A percentile compares a stretch with the other conserved stretches of the same genome.
These are phyloP conservation scores for Gelatoporia subvermispora DNA, from an alignment of 768 basidiomycete species.

Conservation along the genomic window DNA sequence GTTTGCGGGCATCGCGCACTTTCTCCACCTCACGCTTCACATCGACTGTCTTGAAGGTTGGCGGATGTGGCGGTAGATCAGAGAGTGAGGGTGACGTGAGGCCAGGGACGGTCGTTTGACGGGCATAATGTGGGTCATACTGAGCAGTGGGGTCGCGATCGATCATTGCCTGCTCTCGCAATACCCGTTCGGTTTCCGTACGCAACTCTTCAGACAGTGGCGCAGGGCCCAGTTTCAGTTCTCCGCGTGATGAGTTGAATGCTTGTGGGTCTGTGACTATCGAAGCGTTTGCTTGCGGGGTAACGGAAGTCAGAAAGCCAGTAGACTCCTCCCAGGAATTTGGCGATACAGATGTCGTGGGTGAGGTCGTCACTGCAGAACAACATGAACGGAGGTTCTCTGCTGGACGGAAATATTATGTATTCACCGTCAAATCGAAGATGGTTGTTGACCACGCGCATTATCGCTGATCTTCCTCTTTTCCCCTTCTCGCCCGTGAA, in stretches of 20 bases:
- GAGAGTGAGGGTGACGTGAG: conserved; percentile 57
- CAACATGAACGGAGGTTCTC: conserved; percentile 17
- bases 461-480: conserved; percentile 82
- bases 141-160: conserved; percentile 65
- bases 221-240: conserved; percentile 80
- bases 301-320: conserved; percentile 74
- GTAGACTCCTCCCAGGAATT: conserved; percentile 83
- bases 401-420: not conserved
- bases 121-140: conserved; percentile 54
- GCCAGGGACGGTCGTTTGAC: conserved; percentile 48
- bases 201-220: conserved; percentile 78
- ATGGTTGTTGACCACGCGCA: conserved; percentile 93
- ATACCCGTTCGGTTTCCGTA: conserved; percentile 70
- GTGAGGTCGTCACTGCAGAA: conserved; percentile 63
- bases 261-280: conserved; percentile 54
- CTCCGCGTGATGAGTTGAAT: conserved; percentile 72
- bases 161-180: conserved; percentile 78
- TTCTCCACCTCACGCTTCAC: conserved; percentile 87
- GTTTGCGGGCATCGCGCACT: conserved; percentile 85
- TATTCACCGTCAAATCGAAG: conserved; percentile 81
- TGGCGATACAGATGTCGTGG: conserved; percentile 55
- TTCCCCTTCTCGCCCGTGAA: conserved; percentile 79
- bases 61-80: conserved; percentile 79
- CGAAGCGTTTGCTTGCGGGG: conserved; percentile 55
- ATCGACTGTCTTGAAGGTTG: conserved; percentile 79